Base-by-base conservation (phyloP, 805 yeast species). In the Starmerella ratchasimensis region DNA sequence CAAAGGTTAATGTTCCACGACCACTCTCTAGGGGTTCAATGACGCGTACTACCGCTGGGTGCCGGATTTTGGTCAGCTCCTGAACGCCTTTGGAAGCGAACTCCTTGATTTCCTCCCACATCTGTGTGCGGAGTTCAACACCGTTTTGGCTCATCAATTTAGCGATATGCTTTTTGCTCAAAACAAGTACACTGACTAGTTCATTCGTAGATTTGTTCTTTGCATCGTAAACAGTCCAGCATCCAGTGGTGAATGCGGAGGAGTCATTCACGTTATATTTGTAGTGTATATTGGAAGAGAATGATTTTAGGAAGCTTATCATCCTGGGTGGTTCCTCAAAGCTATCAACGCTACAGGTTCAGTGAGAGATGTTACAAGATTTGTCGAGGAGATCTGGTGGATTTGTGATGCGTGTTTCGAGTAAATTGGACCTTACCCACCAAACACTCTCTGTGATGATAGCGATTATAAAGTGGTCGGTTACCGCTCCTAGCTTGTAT, bases 21-120 rank as follows among this genome's bases (percentile, higher is more conserved):
- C 88, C 80, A 47, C 84, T 93, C 57, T 90, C 97, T 44, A 86
- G 58, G 0, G 93, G 94, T 55, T 93, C 98, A 26, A 81, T 71
- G 2, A 90, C 66, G 1, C 84, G 76, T 32, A 90, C 60, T 20
- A 90, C 67, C 46, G 83, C 76, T 0, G 99, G 98, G 56, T 90
- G 99, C 48, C 84, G 79, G 49, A 90, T 63, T 53, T 77, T 80
- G 14, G 93, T 72, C 53, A 86, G 60, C 44, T 78, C 76, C 17
- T 72, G 60, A 2, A 83, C 77, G 49, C 84, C 90, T 20, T 62
- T 60, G 48, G 74, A 69, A 34, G 90, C 61, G 16, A 77, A 64
- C 31, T 72, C 78, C 48, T 73, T 77, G 30, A 72, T 61, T 33
- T 86, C 90, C 29, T 69, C 74, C 34, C 74, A 55, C 2, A 71